Evolutionary conservation across 805 yeast species (phyloP), one percentile per base, ranked within the genome.

Genomic region (Candida namnaoensis): DNA sequence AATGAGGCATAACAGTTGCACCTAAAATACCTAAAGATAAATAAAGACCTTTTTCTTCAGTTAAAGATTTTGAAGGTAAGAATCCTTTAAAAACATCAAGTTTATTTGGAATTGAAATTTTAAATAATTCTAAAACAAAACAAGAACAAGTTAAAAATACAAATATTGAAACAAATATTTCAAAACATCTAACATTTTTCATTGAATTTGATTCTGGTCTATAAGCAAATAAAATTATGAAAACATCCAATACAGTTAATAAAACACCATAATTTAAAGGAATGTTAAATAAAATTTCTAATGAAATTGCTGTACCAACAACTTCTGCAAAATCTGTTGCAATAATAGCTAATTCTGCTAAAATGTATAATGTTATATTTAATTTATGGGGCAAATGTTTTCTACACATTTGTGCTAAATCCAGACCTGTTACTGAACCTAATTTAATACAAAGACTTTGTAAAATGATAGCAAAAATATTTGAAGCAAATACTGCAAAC

Each of bases 1-100:
- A 80, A 56, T 88, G 96, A 2, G 96, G 96, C 96, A 88, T 88
- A 24, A 88, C 96, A 0, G 96, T 88, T 10, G 96, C 96, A 24
- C 96, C 96, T 41, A 88, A 68, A 38, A 88, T 85, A 25, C 95
- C 96, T 49, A 90, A 68, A 24, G 91, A 77, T 19, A 87, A 64
- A 54, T 80, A 88, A 27, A 85, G 62, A 0, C 95, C 93, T 53
- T 72, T 76, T 47, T 78, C 83, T 50, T 78, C 79, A 26, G 67
- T 61, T 42, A 78, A 68, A 41, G 77, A 70, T n/a, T 56, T 61
- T 10, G 78, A 71, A 0, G 97, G 97, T 15, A 87, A 53, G 51
- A 82, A 85, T 0, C 95, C 95, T 48, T 65, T 61, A 39, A 75
- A 58, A 5, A 88, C 71, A 5, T 68, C 74, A 36, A 63, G 56